These are phyloP conservation scores for Thermochaetoides thermophila DNA, from an alignment of 495 filamentous ascomycete genomes.

Conservation along the genomic window DNA sequence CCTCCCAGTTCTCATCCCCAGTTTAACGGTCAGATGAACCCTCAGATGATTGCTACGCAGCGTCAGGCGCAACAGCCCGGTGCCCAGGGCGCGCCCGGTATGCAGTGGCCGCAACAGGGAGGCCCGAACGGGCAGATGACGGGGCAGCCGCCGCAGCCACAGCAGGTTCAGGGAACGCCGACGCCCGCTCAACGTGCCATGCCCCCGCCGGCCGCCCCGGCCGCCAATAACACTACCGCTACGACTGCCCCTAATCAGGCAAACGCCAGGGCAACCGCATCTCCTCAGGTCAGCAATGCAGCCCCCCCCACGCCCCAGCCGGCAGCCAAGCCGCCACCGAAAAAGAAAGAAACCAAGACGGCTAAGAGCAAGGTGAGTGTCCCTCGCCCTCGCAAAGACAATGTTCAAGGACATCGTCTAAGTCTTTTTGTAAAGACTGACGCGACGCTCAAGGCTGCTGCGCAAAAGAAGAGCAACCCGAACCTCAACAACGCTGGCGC, in stretches of 20 bases:
- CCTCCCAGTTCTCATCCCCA: conserved; percentile 76
- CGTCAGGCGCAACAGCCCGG: conserved; percentile 22
- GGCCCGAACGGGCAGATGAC: conserved; percentile 51
- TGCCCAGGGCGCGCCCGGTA: conserved; percentile 23
- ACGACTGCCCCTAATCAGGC: conserved; percentile 29
- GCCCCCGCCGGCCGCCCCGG: conserved; percentile 79
- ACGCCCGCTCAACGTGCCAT: conserved; percentile 53
- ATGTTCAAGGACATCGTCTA: too few species aligned
- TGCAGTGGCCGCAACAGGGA: conserved; percentile 46
- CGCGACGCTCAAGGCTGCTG: too few species aligned
- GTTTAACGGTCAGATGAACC: conserved; percentile 52
- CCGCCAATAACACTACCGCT: conserved; percentile 35
- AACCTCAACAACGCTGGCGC: conserved; percentile 43
- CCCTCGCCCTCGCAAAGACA: too few species aligned
- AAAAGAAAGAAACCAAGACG: conserved; percentile 69
- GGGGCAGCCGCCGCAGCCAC: conserved; percentile 41
- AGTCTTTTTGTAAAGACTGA: too few species aligned
- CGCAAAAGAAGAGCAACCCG: conserved; percentile 55
- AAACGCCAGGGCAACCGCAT: conserved; percentile 53
- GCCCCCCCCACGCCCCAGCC: conserved; percentile 82
- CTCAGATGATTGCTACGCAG: conserved; percentile 20
- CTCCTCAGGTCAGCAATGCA: conserved; percentile 58
- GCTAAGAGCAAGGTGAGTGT: conserved; percentile 59
- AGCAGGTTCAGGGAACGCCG: conserved; percentile 52
- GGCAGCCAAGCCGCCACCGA: conserved; percentile 61